Evolutionary conservation across 225 moss, liverwort and hornwort species (phyloP).

Genomic region (Pseudisothecium myosuroides): DNA sequence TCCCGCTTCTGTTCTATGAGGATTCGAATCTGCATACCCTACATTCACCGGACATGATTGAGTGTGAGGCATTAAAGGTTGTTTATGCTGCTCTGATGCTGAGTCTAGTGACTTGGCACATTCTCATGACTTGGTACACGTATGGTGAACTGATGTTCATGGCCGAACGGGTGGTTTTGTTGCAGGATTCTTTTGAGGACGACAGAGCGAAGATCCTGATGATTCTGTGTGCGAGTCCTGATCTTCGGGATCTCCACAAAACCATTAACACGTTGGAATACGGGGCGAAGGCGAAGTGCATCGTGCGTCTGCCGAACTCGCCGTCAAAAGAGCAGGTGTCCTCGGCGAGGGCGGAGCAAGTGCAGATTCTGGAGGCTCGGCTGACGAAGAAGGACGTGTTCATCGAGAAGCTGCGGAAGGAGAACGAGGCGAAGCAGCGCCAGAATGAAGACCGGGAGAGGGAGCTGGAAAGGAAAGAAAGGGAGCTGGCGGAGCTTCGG

Average conservation of each 20-base stretch:
- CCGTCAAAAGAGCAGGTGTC: slow-evolving; percentile 60
- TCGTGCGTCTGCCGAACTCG: slow-evolving; percentile 71
- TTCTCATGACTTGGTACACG: not conserved
- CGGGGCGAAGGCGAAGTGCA: slow-evolving; percentile 88
- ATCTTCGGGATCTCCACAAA: slow-evolving; percentile 66
- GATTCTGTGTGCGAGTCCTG: slow-evolving; percentile 82
- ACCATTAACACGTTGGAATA: slow-evolving; percentile 78
- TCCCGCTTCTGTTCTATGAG: not conserved
- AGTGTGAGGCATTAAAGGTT: not conserved
- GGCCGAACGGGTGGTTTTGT: not conserved
- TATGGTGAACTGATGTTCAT: too few relatives aligned
- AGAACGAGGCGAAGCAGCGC: slow-evolving; percentile 39
- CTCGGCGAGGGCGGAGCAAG: slow-evolving; percentile 37
- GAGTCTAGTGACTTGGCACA: not conserved
- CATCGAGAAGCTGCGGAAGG: slow-evolving; percentile 52
- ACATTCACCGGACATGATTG: not conserved
- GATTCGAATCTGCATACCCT: too few relatives aligned
- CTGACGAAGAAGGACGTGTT: slow-evolving; percentile 59
- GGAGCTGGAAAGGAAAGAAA: slow-evolving; percentile 37
- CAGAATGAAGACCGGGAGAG: slow-evolving; percentile 35
- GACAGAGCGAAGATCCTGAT: slow-evolving; percentile 81
- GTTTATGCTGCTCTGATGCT: not conserved
- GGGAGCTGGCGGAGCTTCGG: slow-evolving; percentile 37
- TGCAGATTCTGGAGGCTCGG: slow-evolving; percentile 55
- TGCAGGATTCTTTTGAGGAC: slow-evolving; percentile 85